A percentile compares a stretch with the other conserved stretches of the same genome.
Evolutionary conservation across 2,329 filamentous ascomycete genomes (phyloP).

Genomic region (Venturiaceae sp.): DNA sequence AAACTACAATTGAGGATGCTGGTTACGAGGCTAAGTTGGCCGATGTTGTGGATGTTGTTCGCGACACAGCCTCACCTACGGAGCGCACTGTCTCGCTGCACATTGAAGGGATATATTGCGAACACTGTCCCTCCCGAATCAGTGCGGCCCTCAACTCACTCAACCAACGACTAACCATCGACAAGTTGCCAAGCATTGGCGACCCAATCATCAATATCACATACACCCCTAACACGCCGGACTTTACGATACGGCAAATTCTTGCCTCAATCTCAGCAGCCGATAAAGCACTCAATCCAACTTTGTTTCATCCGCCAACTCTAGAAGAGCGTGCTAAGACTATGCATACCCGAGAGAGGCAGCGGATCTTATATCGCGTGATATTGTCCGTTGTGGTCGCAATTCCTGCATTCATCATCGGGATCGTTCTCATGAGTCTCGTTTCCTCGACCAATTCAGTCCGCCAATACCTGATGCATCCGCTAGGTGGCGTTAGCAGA

Average conservation of each 20-base stretch:
- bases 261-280: slow-evolving; percentile 57
- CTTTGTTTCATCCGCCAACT: slow-evolving; percentile 64
- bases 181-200: slow-evolving; percentile 49
- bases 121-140: slow-evolving; percentile 41
- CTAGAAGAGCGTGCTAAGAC: slow-evolving; percentile 71
- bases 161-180: slow-evolving; percentile 41
- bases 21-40: slow-evolving; percentile 31
- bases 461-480: slow-evolving; percentile 58
- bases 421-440: slow-evolving; percentile 85
- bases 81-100: slow-evolving; percentile 23
- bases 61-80: slow-evolving; percentile 9
- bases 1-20: slow-evolving; percentile 39
- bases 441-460: slow-evolving; percentile 49
- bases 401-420: slow-evolving; percentile 77
- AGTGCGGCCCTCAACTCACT: slow-evolving; percentile 38
- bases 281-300: slow-evolving; percentile 56
- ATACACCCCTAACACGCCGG: slow-evolving; percentile 59
- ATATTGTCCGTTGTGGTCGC: slow-evolving; percentile 58
- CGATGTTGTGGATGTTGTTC: slow-evolving; percentile 15
- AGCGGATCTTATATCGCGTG: slow-evolving; percentile 59
- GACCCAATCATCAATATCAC: slow-evolving; percentile 59
- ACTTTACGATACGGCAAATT: slow-evolving; percentile 71
- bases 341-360: slow-evolving; percentile 63
- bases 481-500: slow-evolving; percentile 62
- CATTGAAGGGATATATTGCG: slow-evolving; percentile 36